phyloP scores from a whole-genome alignment of 495 filamentous ascomycete species.

The Trichoderma asperelloides region DNA sequence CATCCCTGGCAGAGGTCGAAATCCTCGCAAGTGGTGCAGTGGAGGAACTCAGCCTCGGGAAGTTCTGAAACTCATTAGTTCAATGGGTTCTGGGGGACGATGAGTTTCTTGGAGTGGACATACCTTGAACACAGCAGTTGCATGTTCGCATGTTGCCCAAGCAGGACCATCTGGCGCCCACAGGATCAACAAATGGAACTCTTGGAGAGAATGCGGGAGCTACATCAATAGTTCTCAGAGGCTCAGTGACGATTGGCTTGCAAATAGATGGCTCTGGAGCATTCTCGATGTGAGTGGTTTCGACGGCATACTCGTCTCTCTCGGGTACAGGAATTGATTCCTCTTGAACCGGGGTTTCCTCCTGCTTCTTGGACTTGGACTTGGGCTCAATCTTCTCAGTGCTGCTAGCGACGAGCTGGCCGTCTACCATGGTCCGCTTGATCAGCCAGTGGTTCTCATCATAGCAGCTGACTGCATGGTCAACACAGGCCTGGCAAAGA shows the following conservation, averaged over 20 bases:
- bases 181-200: not conserved
- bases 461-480: slow-evolving; percentile 64
- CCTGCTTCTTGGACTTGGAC: slow-evolving; percentile 19
- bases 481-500: slow-evolving; percentile 74
- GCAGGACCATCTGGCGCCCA: not conserved
- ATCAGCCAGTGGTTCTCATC: slow-evolving; percentile 83
- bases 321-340: not conserved
- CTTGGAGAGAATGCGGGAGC: not conserved
- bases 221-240: not conserved
- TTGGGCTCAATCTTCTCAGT: slow-evolving; percentile 71
- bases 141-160: slow-evolving; percentile 59
- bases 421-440: slow-evolving; percentile 73
- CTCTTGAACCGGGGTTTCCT: slow-evolving; percentile 16
- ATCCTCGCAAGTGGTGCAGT: slow-evolving; percentile 78
- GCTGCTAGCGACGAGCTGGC: slow-evolving; percentile 70
- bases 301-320: not conserved
- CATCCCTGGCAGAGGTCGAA: slow-evolving; percentile 86
- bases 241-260: not conserved
- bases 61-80: slow-evolving; percentile 41
- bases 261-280: not conserved
- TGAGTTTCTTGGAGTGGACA: slow-evolving; percentile 13
- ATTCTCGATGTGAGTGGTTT: not conserved
- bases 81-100: not conserved
- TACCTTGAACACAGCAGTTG: slow-evolving; percentile 82
- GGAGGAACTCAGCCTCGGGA: slow-evolving; percentile 69